Conservation (phyloP, 306 rosid species). For the Vicia faba region DNA sequence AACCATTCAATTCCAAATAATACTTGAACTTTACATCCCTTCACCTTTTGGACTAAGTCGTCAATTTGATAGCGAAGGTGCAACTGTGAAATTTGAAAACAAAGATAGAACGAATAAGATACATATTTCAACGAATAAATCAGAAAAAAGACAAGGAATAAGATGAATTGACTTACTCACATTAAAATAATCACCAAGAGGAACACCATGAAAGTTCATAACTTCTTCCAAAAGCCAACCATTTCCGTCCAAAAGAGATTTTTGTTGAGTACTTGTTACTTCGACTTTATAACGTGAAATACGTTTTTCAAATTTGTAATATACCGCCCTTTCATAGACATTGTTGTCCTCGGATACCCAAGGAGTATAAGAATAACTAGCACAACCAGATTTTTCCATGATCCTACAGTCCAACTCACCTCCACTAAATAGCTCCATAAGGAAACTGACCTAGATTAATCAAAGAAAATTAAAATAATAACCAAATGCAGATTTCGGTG, state of each 20-base stretch:
- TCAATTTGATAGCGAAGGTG: slow-evolving; percentile 81
- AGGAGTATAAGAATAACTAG: slow-evolving; percentile 73
- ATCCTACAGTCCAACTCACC: slow-evolving; percentile 72
- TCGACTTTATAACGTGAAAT: slow-evolving; percentile 75
- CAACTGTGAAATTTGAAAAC: slow-evolving; percentile 62
- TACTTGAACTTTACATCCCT: slow-evolving; percentile 64
- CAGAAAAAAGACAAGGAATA: slow-evolving; percentile 5
- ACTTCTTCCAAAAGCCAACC: slow-evolving; percentile 89
- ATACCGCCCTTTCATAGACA: slow-evolving; percentile 68
- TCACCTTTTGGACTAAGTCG: slow-evolving; percentile 53
- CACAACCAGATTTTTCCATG: slow-evolving; percentile 84
- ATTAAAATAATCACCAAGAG: slow-evolving; percentile 83
- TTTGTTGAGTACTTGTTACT: slow-evolving; percentile 83
- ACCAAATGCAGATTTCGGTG: slow-evolving; percentile 17
- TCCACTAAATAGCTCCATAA: slow-evolving; percentile 78
- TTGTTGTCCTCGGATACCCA: slow-evolving; percentile 85
- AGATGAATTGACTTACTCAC: slow-evolving; percentile 50
- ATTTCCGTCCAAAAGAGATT: slow-evolving; percentile 54
- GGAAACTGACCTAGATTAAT: slow-evolving; percentile 59
- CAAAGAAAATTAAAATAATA: slow-evolving; percentile 35
- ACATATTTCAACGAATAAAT: not conserved
- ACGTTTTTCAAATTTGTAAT: slow-evolving; percentile 72
- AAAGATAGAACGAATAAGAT: slow-evolving; percentile 14
- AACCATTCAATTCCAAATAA: slow-evolving; percentile 87
- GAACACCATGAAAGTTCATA: slow-evolving; percentile 82